A percentile compares a stretch with the other conserved stretches of the same genome.
phyloP scores from a whole-genome alignment of 371 early-diverging fungal species.

The Mortierella sp. region DNA sequence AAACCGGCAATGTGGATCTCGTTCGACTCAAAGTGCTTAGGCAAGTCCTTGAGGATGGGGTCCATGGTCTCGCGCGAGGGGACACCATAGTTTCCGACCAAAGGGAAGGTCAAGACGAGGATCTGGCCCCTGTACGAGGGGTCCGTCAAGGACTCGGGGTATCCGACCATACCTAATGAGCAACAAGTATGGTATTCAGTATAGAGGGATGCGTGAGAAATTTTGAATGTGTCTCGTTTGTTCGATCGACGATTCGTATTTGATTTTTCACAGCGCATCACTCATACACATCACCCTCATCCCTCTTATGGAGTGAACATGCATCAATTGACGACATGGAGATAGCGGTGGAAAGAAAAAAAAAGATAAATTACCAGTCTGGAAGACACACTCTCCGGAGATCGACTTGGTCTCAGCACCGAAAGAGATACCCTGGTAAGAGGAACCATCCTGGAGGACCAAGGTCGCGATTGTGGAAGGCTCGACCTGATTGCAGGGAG shows the following conservation, averaged over 20 bases:
- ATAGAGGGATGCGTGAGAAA: slow-evolving; percentile 20
- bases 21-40: slow-evolving; percentile 92
- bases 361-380: slow-evolving; percentile 81
- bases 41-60: slow-evolving; percentile 81
- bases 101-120: slow-evolving; percentile 91
- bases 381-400: slow-evolving; percentile 98
- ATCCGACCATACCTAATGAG: slow-evolving; percentile 83
- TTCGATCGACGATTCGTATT: neutral
- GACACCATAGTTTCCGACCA: slow-evolving; percentile 89
- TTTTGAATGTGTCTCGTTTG: slow-evolving; percentile 1
- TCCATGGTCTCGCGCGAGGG: slow-evolving; percentile 87
- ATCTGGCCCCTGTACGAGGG: slow-evolving; percentile 96
- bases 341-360: neutral
- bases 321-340: neutral
- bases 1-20: slow-evolving; percentile 93
- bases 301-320: neutral
- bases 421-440: slow-evolving; percentile 93
- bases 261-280: neutral
- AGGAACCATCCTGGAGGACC: slow-evolving; percentile 88
- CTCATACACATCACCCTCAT: neutral
- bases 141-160: slow-evolving; percentile 96
- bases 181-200: slow-evolving; percentile 52
- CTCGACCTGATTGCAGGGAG: slow-evolving; percentile 61
- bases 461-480: slow-evolving; percentile 72
- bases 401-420: slow-evolving; percentile 90